A percentile compares a stretch with the other conserved stretches of the same genome.
phyloP scores from a whole-genome alignment of 2,329 filamentous ascomycete species.

The Madurella mycetomatis region DNA sequence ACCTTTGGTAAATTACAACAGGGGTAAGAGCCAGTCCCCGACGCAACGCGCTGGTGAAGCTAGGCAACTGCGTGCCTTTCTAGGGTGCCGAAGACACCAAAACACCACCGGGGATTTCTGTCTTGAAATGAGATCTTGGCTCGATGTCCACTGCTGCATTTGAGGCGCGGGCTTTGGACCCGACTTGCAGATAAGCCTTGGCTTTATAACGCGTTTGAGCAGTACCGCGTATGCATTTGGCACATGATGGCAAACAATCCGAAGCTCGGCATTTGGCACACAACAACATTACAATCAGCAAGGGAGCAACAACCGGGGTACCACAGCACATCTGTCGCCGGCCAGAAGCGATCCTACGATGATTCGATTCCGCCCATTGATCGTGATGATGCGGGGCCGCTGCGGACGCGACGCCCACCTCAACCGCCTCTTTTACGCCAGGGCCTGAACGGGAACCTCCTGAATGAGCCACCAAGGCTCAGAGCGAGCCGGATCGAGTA shows the following conservation, averaged over 20 bases:
- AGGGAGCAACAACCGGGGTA: background rate
- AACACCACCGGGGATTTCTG: too few species aligned
- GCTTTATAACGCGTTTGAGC: background rate
- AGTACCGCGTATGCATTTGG: background rate
- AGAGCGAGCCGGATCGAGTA: conserved; percentile 25
- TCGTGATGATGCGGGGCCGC: background rate
- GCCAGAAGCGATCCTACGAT: conserved; percentile 26
- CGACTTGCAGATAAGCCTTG: background rate
- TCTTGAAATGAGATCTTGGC: too few species aligned
- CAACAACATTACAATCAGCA: conserved; percentile 1
- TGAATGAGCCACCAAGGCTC: conserved; percentile 20
- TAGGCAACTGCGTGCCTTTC: too few species aligned
- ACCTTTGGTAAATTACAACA: too few species aligned
- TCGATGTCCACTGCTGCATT: too few species aligned
- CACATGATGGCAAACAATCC: conserved; percentile 6
- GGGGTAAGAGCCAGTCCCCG: too few species aligned
- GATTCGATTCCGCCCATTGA: background rate
- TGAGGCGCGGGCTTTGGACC: background rate
- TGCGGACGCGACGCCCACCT: conserved; percentile 1
- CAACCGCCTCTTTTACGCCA: background rate
- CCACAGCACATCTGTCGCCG: conserved; percentile 12
- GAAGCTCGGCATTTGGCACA: conserved; percentile 9
- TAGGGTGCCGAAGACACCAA: too few species aligned
- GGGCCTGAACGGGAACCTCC: conserved; percentile 3
- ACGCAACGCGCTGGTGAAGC: too few species aligned